Conservation (phyloP, 2,329 filamentous ascomycete species). For the Keithomyces neogunnii region DNA sequence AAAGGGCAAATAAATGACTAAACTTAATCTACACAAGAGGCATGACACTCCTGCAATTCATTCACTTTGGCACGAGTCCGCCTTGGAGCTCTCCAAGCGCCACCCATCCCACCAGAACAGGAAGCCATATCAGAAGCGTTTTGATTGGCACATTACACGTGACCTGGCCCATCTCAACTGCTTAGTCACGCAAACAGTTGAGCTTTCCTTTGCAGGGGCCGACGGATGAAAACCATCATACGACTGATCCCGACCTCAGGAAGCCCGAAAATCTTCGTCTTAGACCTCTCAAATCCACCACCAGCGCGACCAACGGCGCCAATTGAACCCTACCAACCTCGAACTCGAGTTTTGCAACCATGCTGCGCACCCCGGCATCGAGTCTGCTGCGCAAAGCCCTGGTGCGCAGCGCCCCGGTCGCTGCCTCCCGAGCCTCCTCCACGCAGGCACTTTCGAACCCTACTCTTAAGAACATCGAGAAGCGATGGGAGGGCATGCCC, state of each 20-base stretch:
- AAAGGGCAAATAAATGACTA: no score
- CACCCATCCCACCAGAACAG: neutral
- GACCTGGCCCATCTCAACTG: neutral
- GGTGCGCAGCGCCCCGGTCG: conserved; percentile 33
- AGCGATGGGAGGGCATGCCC: conserved; percentile 97
- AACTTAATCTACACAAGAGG: no score
- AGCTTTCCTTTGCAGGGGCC: conserved; percentile 12
- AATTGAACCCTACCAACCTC: conserved; percentile 23
- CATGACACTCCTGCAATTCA: no score
- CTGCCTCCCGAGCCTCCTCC: conserved; percentile 48
- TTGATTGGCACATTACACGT: conserved; percentile 1
- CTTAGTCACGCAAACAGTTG: conserved; percentile 14
- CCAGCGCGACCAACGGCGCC: conserved; percentile 15
- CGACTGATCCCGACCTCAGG: conserved; percentile 19
- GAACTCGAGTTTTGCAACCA: conserved; percentile 22
- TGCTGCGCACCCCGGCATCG: conserved; percentile 47
- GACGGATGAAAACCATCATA: conserved; percentile 17
- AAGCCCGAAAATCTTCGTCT: conserved; percentile 13
- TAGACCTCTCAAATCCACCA: conserved; percentile 11
- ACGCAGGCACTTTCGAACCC: conserved; percentile 97
- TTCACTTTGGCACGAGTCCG: no score
- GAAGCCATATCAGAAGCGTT: neutral
- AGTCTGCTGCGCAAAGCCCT: conserved; percentile 43
- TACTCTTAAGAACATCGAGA: conserved; percentile 95
- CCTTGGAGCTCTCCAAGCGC: neutral